Evolutionary conservation across 78 protist species (phyloP).

Genomic region (Creolimax fragrantissima): DNA sequence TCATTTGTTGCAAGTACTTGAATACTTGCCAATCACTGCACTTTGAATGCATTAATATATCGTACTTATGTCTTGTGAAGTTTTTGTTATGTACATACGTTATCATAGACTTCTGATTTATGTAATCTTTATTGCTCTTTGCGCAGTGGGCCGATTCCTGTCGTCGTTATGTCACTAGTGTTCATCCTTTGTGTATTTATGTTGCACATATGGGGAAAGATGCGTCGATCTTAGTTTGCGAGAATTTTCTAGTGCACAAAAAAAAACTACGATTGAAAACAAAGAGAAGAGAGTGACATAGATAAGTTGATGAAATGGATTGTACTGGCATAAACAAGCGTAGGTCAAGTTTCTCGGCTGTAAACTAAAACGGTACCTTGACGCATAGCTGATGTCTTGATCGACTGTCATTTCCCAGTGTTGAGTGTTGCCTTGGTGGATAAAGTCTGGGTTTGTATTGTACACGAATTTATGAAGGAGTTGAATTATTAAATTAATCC

Average conservation of each 20-base stretch:
- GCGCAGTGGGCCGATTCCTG: constrained; percentile 32
- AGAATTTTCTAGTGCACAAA: not conserved
- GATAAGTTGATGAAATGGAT: too few species aligned
- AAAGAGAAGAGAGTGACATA: too few species aligned
- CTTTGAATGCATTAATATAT: not conserved
- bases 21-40: too few species aligned
- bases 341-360: not conserved
- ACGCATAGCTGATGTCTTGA: not conserved
- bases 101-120: not conserved
- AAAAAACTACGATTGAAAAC: too few species aligned
- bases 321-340: too few species aligned
- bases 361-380: not conserved
- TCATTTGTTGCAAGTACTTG: too few species aligned
- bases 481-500: too few species aligned
- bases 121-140: not conserved
- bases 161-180: constrained; percentile 26
- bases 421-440: too few species aligned
- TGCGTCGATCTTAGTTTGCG: constrained; percentile 2
- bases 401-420: too few species aligned
- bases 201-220: constrained; percentile 34
- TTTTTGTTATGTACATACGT: not conserved
- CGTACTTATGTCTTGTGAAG: not conserved
- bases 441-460: too few species aligned
- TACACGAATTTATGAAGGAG: too few species aligned
- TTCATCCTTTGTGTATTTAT: constrained; percentile 23